Percentiles rank a stretch among this genome's conserved stretches.
Evolutionary conservation across 2,329 filamentous ascomycete genomes (phyloP).

Genomic region (Trichoderma arundinaceum): DNA sequence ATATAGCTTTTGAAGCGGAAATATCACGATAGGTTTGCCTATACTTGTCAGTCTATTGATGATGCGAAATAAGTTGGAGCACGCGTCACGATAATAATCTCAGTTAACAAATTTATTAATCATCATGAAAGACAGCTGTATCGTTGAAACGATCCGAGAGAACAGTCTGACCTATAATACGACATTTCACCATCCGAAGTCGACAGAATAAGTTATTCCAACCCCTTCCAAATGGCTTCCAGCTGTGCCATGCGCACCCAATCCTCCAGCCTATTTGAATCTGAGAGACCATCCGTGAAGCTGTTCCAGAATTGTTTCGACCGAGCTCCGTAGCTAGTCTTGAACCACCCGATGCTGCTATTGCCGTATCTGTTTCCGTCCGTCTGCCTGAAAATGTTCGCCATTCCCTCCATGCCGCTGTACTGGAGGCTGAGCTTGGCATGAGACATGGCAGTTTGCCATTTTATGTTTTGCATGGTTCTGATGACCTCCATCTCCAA

Average conservation of each 20-base stretch:
- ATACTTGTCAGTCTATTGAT: background rate
- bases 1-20: background rate
- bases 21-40: background rate
- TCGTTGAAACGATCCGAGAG: background rate
- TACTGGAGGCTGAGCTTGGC: conserved; percentile 12
- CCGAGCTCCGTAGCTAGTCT: conserved; percentile 13
- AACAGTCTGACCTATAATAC: too few relatives aligned
- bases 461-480: background rate
- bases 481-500: conserved; percentile 18
- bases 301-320: conserved; percentile 8
- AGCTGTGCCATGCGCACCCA: conserved; percentile 22
- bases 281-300: background rate
- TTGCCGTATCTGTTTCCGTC: background rate
- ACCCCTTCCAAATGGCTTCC: conserved; percentile 17
- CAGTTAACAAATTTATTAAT: background rate
- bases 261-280: conserved; percentile 7
- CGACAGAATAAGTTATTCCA: background rate
- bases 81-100: background rate
- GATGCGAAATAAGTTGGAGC: background rate
- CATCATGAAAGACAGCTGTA: background rate
- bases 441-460: background rate
- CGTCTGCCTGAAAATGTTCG: background rate
- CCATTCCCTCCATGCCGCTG: conserved; percentile 12
- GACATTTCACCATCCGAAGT: background rate
- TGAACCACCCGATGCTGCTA: conserved; percentile 13